Percentiles rank a stretch among this genome's conserved stretches.
Conservation (phyloP, 2,329 filamentous ascomycete species). For the Talaromyces islandicus region DNA sequence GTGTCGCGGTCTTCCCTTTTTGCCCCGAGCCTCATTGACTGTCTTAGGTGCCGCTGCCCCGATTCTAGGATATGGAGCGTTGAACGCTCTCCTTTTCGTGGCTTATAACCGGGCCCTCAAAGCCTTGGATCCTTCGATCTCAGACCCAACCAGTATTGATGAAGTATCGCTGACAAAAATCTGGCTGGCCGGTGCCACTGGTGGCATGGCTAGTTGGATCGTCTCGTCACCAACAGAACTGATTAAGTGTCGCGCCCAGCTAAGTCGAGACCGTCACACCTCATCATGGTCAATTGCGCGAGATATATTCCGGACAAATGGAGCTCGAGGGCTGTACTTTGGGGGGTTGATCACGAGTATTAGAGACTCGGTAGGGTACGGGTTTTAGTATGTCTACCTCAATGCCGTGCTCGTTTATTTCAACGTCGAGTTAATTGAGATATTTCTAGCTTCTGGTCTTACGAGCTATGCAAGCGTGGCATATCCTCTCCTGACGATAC, state of each 20-base stretch:
- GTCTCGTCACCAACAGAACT: conserved; percentile 86
- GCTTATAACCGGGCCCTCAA: conserved; percentile 80
- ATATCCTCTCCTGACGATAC: conserved; percentile 37
- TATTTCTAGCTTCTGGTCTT: conserved; percentile 69
- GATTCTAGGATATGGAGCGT: conserved; percentile 79
- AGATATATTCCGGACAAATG: conserved; percentile 53
- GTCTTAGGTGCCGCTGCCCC: conserved; percentile 69
- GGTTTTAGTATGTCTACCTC: conserved; percentile 64
- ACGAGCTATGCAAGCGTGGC: conserved; percentile 65
- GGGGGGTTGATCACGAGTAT: conserved; percentile 76
- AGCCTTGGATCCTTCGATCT: conserved; percentile 45
- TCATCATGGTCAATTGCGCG: conserved; percentile 62
- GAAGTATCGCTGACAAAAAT: conserved; percentile 55
- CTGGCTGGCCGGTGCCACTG: conserved; percentile 73
- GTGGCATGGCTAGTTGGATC: conserved; percentile 78
- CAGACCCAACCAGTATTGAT: conserved; percentile 38
- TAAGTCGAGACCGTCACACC: conserved; percentile 41
- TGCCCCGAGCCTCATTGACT: not conserved
- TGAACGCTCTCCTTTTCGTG: conserved; percentile 86
- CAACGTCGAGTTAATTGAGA: not conserved
- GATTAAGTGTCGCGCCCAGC: conserved; percentile 81
- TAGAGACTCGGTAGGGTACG: conserved; percentile 86
- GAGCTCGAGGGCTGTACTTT: conserved; percentile 67
- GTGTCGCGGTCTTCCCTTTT: not conserved
- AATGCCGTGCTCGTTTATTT: not conserved